Evolutionary conservation across 805 yeast species (phyloP).

Genomic region (Starmerella stellata): DNA sequence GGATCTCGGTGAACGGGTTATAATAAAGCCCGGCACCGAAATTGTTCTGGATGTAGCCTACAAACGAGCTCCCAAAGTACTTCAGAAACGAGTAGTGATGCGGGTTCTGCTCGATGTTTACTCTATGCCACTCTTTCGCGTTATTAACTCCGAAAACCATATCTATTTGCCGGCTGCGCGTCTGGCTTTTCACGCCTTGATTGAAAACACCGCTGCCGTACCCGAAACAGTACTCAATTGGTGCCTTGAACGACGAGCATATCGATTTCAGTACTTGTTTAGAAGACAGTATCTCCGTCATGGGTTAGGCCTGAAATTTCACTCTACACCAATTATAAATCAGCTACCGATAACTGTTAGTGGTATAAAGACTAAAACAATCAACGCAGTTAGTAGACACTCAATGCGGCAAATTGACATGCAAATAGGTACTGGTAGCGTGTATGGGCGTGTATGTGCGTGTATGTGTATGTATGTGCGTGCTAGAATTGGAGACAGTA

Average conservation of each 20-base stretch:
- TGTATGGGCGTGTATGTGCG: too few relatives aligned
- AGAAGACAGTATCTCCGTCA: slow-evolving; percentile 6
- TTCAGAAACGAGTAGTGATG: slow-evolving; percentile 60
- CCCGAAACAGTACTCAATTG: slow-evolving; percentile 67
- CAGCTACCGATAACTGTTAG: not conserved
- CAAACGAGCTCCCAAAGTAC: slow-evolving; percentile 39
- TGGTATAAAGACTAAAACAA: too few relatives aligned
- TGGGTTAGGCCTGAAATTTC: not conserved
- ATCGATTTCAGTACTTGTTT: slow-evolving; percentile 27
- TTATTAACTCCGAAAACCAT: slow-evolving; percentile 65
- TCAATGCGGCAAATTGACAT: too few relatives aligned
- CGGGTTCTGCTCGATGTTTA: slow-evolving; percentile 49
- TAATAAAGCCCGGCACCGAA: slow-evolving; percentile 83
- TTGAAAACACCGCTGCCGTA: slow-evolving; percentile 88
- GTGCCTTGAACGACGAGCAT: slow-evolving; percentile 45
- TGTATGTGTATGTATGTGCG: too few relatives aligned
- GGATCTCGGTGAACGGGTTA: slow-evolving; percentile 67
- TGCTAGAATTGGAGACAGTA: too few relatives aligned
- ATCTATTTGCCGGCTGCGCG: slow-evolving; percentile 47
- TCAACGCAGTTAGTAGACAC: too few relatives aligned
- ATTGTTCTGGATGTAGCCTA: slow-evolving; percentile 38
- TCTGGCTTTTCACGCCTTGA: slow-evolving; percentile 37
- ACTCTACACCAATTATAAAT: not conserved
- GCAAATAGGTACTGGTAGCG: too few relatives aligned
- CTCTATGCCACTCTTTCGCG: slow-evolving; percentile 57